Base-by-base conservation (phyloP, 768 basidiomycete species). In the Ephemerocybe angulata region DNA sequence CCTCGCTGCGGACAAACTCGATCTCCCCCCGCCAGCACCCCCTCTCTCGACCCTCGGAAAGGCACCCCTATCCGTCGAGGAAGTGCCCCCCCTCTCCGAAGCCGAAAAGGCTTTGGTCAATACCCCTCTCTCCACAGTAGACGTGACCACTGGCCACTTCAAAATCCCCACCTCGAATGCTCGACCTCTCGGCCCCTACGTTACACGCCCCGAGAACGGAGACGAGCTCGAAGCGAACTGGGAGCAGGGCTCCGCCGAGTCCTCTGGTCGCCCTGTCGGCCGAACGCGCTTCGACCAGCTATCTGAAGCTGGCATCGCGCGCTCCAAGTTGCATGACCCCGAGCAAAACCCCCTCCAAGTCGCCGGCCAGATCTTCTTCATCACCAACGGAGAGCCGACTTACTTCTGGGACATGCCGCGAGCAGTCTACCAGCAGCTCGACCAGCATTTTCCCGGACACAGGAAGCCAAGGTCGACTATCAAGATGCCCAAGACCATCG, bases 331-430 rank as follows among this genome's bases (percentile, higher is more conserved):
- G 17, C 59, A 63, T 24, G 60, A 72, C 44, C 73, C 76, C 37
- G 73, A 78, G 5, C 67, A 67, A 0, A 79, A 80, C 49, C 84
- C 86, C 7, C 76, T 93, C 8, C 80, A 86, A 60, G 90, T 98
- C 51, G 94, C 93, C 4, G 96, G 96, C 0, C 90, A 98, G 68
- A 90, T 73, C 3, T 99, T 94, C 76, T 96, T 93, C 79, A 90
- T 99, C 71, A 95, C 94, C 54, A 98, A 98, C 65, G 93, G 94
- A 58, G 95, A 98, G 66, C 96, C 95, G 2, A 79, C 86, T 53
- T 91, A 92, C 70, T 98, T 98, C 76, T 99, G 96, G 96, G 94
- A 97, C 72, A 86, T 96, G 64, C 78, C 86, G 28, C 81, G 92
- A 5, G 70, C 80, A 2, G 71, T 97, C n/a, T 98, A 92, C 93